Conservation (phyloP, 164 flowering plant species). For the Chimonanthus praecox region DNA sequence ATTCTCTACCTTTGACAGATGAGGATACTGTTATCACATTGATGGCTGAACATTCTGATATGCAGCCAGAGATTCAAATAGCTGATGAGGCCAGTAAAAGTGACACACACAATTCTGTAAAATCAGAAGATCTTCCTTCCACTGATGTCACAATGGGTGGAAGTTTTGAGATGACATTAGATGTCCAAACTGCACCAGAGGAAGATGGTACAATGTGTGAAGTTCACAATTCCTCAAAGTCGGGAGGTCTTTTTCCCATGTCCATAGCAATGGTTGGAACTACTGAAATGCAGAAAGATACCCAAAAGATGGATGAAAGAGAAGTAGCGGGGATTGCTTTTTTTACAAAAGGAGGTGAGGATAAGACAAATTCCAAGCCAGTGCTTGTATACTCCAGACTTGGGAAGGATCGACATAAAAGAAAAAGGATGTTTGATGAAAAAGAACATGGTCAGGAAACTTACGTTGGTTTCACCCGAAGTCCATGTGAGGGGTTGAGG, state of each 20-base stretch:
- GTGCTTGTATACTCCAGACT: conserved; percentile 10
- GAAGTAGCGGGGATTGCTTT: background rate
- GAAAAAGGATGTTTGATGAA: conserved; percentile 36
- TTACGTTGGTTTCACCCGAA: conserved; percentile 35
- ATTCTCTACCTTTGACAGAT: background rate
- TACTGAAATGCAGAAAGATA: background rate
- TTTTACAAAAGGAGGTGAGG: conserved; percentile 18
- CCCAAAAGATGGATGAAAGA: background rate
- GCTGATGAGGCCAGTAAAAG: background rate
- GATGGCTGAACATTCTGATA: background rate
- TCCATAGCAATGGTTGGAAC: background rate
- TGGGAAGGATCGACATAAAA: conserved; percentile 28
- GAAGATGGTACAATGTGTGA: background rate
- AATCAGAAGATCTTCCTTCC: conserved; percentile 1
- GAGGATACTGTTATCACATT: background rate
- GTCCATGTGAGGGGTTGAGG: conserved; percentile 96
- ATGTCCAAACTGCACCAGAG: background rate
- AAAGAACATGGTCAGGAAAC: conserved; percentile 14
- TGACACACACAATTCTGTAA: conserved; percentile 1
- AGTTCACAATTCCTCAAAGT: background rate
- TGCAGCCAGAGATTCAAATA: background rate
- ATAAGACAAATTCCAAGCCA: conserved; percentile 10
- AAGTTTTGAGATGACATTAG: conserved; percentile 5
- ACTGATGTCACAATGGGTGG: conserved; percentile 10
- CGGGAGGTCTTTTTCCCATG: background rate